Evolutionary conservation across 371 early-diverging fungal species (phyloP), one percentile per base, ranked within the genome.

Genomic region (Sporodiniella umbellata): DNA sequence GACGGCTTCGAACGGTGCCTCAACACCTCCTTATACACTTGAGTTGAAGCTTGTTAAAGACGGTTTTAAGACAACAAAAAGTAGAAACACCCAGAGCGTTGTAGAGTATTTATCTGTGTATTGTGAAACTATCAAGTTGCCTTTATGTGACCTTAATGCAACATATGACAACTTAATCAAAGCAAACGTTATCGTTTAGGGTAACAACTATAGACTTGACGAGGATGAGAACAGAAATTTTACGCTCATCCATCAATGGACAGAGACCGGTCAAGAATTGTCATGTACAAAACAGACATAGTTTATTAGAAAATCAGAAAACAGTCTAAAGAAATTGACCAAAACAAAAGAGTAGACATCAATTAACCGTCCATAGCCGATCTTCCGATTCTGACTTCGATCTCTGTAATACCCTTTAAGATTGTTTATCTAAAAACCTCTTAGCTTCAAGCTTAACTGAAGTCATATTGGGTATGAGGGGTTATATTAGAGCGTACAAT

Each of bases 11-110:
- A n/a, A n/a, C n/a, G n/a, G n/a, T n/a, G n/a, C n/a, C n/a, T n/a
- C n/a, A n/a, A n/a, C n/a, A n/a, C n/a, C n/a, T n/a, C n/a, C n/a
- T n/a, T n/a, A n/a, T n/a, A n/a, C n/a, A 25, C 70, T 87, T 8
- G 87, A 85, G 46, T 55, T 89, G 31, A 88, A 89, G 54, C 76
- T 84, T 56, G 82, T 86, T 42, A 88, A 86, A 58, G 89, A 89
- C 57, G 88, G 88, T 48, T 49, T 89, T 8, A 24, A 42, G 15
- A 44, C 28, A 10, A 26, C 35, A 31, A 19, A 23, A 25, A 42
- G 38, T 11, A 5, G 26, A 31, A n/a, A n/a, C n/a, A n/a, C n/a
- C n/a, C n/a, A n/a, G n/a, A n/a, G n/a, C n/a, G n/a, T n/a, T n/a
- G n/a, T n/a, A n/a, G n/a, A n/a, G n/a, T n/a, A n/a, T n/a, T n/a